A percentile compares a stretch with the other conserved stretches of the same genome.
Evolutionary conservation across 352 stramenopile genomes (phyloP).

Genomic region (Globisporangium emineosum): DNA sequence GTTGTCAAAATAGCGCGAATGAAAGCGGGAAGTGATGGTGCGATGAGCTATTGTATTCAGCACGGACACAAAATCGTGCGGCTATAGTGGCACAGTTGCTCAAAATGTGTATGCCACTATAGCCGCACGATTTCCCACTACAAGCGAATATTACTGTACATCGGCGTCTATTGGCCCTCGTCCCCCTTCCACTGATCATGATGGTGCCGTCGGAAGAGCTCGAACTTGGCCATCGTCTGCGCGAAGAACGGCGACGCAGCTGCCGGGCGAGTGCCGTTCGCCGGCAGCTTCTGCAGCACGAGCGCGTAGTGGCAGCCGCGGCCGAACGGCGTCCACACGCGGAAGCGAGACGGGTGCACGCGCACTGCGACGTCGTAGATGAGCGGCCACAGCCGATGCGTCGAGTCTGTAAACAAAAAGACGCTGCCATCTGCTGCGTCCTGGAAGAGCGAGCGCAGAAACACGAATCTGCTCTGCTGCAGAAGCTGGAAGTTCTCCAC

Average conservation of each 20-base stretch:
- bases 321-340: conserved; percentile 51
- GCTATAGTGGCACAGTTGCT: not conserved
- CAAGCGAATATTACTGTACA: not conserved
- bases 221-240: conserved; percentile 38
- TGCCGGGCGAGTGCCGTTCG: not conserved
- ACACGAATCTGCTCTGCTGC: conserved; percentile 37
- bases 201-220: conserved; percentile 48
- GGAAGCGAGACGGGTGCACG: conserved; percentile 30
- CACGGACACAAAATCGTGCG: not conserved
- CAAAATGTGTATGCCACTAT: no score
- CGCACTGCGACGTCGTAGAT: conserved; percentile 44
- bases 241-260: conserved; percentile 38
- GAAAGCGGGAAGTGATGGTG: not conserved
- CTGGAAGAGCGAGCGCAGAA: conserved; percentile 51
- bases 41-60: not conserved
- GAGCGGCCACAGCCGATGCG: conserved; percentile 62
- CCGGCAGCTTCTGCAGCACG: conserved; percentile 52
- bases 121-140: not conserved
- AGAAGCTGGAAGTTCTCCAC: conserved; percentile 68
- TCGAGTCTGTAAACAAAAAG: conserved; percentile 72
- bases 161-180: not conserved
- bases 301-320: conserved; percentile 63
- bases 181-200: conserved; percentile 28
- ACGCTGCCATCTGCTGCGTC: conserved; percentile 31
- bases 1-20: not conserved